phyloP scores from a whole-genome alignment of 345 rosid genomes.

The Sonneratia caseolaris region DNA sequence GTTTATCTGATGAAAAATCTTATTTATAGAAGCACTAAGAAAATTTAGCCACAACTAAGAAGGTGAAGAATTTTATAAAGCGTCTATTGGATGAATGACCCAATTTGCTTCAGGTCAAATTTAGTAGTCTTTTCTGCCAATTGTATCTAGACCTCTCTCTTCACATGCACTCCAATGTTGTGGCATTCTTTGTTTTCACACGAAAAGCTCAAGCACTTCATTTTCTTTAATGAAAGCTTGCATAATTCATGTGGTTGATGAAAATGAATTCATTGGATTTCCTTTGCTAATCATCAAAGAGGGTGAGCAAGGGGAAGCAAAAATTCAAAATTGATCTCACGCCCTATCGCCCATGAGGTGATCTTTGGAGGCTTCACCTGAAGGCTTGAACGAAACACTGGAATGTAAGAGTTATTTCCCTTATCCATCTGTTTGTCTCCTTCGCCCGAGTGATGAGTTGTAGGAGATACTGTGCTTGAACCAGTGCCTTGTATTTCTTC shows the following conservation, averaged over 20 bases:
- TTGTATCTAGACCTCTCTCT: neutral
- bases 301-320: slow-evolving; percentile 80
- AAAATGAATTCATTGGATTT: neutral
- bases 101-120: no score
- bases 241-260: neutral
- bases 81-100: no score
- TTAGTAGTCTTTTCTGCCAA: neutral
- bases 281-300: slow-evolving; percentile 24
- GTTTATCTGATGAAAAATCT: no score
- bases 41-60: no score
- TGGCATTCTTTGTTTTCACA: neutral
- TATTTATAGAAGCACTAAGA: no score
- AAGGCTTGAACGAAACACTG: neutral
- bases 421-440: neutral
- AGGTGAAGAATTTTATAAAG: no score
- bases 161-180: neutral
- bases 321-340: slow-evolving; percentile 72
- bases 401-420: neutral
- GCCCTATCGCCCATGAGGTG: slow-evolving; percentile 32
- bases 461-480: neutral
- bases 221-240: neutral
- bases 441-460: neutral
- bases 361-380: neutral
- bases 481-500: no score
- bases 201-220: neutral